A percentile compares a stretch with the other conserved stretches of the same genome.
Evolutionary conservation across 352 stramenopile species (phyloP).

Genomic region (Phytophthora litchii): DNA sequence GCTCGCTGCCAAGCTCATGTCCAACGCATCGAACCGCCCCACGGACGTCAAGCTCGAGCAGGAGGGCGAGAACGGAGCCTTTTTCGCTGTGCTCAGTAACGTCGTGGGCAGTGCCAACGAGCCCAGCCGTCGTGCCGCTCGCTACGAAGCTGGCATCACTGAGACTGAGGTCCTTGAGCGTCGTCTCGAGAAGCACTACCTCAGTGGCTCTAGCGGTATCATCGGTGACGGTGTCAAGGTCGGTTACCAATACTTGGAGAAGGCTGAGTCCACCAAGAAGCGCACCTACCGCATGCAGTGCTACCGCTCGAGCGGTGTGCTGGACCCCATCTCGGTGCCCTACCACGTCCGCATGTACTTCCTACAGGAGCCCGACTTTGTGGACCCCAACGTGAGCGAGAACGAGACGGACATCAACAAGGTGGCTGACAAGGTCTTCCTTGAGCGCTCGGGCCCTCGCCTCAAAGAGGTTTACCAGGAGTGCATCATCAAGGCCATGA

Average conservation of each 20-base stretch:
- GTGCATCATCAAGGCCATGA: constrained; percentile 70
- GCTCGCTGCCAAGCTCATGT: constrained; percentile 84
- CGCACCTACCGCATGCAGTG: constrained; percentile 85
- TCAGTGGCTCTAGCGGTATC: constrained; percentile 66
- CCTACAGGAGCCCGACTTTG: constrained; percentile 73
- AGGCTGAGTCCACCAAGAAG: constrained; percentile 55
- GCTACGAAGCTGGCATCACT: constrained; percentile 57
- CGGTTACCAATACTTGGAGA: constrained; percentile 79
- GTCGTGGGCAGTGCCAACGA: constrained; percentile 66
- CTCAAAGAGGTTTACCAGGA: constrained; percentile 84
- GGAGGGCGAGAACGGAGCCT: constrained; percentile 69
- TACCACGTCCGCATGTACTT: constrained; percentile 90
- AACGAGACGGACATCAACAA: constrained; percentile 80
- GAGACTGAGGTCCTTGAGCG: constrained; percentile 80
- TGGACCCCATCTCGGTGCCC: constrained; percentile 73
- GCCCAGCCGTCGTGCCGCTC: constrained; percentile 52
- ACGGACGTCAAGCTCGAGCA: constrained; percentile 88
- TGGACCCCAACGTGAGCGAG: constrained; percentile 56
- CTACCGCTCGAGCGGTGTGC: constrained; percentile 81
- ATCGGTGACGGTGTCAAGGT: constrained; percentile 84
- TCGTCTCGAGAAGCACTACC: constrained; percentile 80
- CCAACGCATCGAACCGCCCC: constrained; percentile 68
- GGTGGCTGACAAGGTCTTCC: constrained; percentile 79
- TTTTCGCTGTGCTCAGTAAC: constrained; percentile 84
- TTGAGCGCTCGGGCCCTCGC: constrained; percentile 60